A percentile compares a stretch with the other conserved stretches of the same genome.
Evolutionary conservation across 192 early-diverging fungal genomes (phyloP).

Genomic region (Mycoemilia scoparia): DNA sequence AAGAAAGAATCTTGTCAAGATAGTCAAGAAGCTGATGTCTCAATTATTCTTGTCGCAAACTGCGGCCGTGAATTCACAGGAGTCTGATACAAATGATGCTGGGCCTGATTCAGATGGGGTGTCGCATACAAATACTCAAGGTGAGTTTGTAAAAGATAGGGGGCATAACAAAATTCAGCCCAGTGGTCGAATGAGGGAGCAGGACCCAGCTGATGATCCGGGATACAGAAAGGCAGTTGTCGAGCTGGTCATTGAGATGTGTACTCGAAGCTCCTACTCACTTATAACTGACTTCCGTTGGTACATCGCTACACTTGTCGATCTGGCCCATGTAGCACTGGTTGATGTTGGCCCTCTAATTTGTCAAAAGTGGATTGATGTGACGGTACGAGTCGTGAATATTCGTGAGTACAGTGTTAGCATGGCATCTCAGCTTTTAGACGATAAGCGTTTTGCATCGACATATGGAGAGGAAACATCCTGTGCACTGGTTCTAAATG

Average conservation of each 20-base stretch:
- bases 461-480: constrained; percentile 37
- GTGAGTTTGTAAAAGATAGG: too few species aligned
- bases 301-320: constrained; percentile 71
- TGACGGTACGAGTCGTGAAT: constrained; percentile 71
- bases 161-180: too few species aligned
- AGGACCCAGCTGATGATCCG: constrained; percentile 26
- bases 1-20: constrained; percentile 55
- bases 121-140: too few species aligned
- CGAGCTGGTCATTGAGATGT: constrained; percentile 60
- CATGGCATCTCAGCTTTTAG: constrained; percentile 53
- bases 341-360: constrained; percentile 57
- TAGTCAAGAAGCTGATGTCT: constrained; percentile 65
- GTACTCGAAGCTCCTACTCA: constrained; percentile 64
- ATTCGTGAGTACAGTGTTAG: constrained; percentile 58
- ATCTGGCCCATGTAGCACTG: constrained; percentile 55
- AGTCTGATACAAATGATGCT: too few species aligned
- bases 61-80: constrained; percentile 13
- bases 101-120: too few species aligned
- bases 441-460: constrained; percentile 36
- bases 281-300: constrained; percentile 87
- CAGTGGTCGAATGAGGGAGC: too few species aligned
- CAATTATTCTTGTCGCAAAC: constrained; percentile 46
- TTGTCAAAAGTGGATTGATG: constrained; percentile 66
- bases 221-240: constrained; percentile 70
- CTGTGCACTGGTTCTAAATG: constrained; percentile 55